Conservation (phyloP, 2,329 filamentous ascomycete species). For the Colletotrichum truncatum region DNA sequence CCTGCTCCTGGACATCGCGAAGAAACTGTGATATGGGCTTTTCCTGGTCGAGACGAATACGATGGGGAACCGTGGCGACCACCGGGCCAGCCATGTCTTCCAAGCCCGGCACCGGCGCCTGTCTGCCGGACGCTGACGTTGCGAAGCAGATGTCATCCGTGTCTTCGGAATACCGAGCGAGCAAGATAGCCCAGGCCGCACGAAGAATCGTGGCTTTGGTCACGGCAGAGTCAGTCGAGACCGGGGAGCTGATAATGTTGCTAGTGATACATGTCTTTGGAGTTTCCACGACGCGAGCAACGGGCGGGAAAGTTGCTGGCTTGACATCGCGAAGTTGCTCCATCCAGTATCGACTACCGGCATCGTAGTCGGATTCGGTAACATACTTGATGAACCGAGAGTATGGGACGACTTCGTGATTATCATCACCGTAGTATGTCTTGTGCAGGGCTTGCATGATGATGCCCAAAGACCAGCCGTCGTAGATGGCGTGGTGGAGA, state of each 20-base stretch:
- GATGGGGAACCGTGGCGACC: conserved; percentile 40
- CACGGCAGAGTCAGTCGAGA: no score
- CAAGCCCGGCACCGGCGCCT: conserved; percentile 36
- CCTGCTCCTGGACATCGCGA: conserved; percentile 22
- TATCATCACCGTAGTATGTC: conserved; percentile 9
- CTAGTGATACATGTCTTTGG: no score
- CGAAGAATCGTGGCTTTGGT: no score
- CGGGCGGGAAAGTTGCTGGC: no score
- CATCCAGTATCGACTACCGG: conserved; percentile 22
- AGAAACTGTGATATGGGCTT: conserved; percentile 5
- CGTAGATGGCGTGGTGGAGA: conserved; percentile 17
- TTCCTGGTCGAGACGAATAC: conserved; percentile 29
- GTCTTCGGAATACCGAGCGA: conserved; percentile 46
- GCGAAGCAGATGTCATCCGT: conserved; percentile 38
- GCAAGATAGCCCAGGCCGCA: conserved; percentile 41
- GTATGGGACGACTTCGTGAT: conserved; percentile 5
- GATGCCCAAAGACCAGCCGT: conserved; percentile 1
- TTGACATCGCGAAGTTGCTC: no score
- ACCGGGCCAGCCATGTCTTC: conserved; percentile 38
- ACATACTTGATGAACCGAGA: conserved; percentile 24
- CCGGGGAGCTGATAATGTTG: no score
- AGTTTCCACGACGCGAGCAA: no score
- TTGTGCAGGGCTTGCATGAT: neutral
- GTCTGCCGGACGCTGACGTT: conserved; percentile 37
- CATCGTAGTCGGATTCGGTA: neutral